A percentile compares a stretch with the other conserved stretches of the same genome.
Evolutionary conservation across 73 alveolate genomes (phyloP).

Genomic region (Uronychia setigera): DNA sequence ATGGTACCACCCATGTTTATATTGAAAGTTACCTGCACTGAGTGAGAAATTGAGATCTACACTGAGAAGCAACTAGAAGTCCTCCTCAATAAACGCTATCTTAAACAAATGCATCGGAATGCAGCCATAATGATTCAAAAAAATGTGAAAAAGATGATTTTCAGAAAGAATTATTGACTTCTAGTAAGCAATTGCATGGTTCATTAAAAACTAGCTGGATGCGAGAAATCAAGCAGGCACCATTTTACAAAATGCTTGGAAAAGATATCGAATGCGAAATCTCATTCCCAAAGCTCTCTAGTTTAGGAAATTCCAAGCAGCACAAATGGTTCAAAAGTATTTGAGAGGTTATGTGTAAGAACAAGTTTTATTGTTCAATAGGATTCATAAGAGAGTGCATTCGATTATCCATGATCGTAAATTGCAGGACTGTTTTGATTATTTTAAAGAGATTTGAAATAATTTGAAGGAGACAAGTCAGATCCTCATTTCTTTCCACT

Average conservation of each 20-base stretch:
- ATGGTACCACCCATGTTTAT: not conserved
- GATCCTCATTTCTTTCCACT: not conserved
- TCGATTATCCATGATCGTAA: not conserved
- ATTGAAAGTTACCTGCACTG: not conserved
- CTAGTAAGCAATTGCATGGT: not conserved
- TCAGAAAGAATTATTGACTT: not conserved
- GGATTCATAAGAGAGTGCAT: not conserved
- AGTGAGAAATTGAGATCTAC: not conserved
- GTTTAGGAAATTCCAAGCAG: constrained; percentile 3
- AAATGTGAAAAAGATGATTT: not conserved
- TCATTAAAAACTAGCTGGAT: not conserved
- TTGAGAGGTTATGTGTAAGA: constrained; percentile 2
- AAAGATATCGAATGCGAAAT: not conserved
- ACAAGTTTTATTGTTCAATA: too few species aligned
- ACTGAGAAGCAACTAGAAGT: not conserved
- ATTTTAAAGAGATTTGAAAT: not conserved
- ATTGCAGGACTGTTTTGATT: not conserved
- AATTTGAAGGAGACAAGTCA: not conserved
- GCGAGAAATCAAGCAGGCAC: constrained; percentile 6
- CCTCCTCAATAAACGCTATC: not conserved
- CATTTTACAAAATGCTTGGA: constrained; percentile 8
- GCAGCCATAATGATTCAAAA: not conserved
- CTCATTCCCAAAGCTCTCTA: constrained; percentile 31
- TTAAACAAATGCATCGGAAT: not conserved
- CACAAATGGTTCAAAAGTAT: constrained; percentile 1